Conservation (phyloP, 2,329 filamentous ascomycete species). For the Cercospora sesami region DNA sequence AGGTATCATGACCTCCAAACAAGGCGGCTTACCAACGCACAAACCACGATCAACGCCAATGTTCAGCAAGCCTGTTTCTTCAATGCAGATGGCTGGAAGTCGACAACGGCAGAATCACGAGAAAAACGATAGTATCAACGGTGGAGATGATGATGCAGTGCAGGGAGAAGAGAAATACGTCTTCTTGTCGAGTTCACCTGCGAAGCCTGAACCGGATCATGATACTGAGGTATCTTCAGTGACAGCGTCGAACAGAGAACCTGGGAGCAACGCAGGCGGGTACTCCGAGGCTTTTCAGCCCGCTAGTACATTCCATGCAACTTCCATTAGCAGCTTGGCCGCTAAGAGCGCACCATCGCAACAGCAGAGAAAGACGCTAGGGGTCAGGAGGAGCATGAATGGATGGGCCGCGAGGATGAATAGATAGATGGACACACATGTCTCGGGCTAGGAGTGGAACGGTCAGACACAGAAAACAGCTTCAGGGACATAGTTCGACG, state of each 20-base stretch:
- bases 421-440: neutral
- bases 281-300: conserved; percentile 32
- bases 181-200: conserved; percentile 48
- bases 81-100: neutral
- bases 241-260: neutral
- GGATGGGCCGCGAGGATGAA: conserved; percentile 43
- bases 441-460: neutral
- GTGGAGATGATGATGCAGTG: neutral
- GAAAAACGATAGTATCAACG: neutral
- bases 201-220: conserved; percentile 34
- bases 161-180: conserved; percentile 49
- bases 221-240: neutral
- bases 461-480: neutral
- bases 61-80: conserved; percentile 35
- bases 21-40: conserved; percentile 25
- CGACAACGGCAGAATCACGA: conserved; percentile 18
- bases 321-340: conserved; percentile 40
- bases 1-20: conserved; percentile 8
- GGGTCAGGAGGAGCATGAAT: conserved; percentile 52
- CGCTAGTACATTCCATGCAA: conserved; percentile 48
- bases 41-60: conserved; percentile 32
- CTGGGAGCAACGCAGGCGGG: neutral
- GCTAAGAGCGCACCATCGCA: conserved; percentile 21
- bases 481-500: neutral
- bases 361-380: conserved; percentile 50